Base-by-base conservation (phyloP, 805 yeast species). In the Starmerella gropengiesseri region DNA sequence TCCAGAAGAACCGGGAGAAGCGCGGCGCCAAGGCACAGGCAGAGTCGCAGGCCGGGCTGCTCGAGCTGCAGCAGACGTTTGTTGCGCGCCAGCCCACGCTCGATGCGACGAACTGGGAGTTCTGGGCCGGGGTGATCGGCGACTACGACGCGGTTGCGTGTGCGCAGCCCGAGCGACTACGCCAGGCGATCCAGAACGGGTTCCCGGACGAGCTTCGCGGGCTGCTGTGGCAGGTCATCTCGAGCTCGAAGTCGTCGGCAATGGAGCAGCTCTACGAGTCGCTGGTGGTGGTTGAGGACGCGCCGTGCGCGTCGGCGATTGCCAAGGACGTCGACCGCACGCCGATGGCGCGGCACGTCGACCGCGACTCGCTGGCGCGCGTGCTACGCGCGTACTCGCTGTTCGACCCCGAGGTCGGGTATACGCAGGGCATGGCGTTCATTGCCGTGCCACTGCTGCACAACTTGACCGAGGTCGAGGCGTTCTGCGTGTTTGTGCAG, bases 341-440 rank as follows among this genome's bases (percentile, higher is more conserved):
- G 0, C 76, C 87, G 43, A 85, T 84, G 61, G 79, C 82, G 47
- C 74, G 83, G 45, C 69, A 68, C 21, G 74, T 76, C 39, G 50
- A 54, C 19, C 46, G 53, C 11, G 77, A 78, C 54, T 77, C 83
- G 38, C 64, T 91, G 27, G 81, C 68, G 56, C 75, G 77, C 44
- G 78, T 91, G 22, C 72, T 91, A 48, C 82, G 81, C 56, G 87
- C 86, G 0, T 91, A 89, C 63, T 76, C 91, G 18, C 63, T 84
- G 37, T 80, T 74, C 59, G 97, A 91, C 60, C 77, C 81, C 1
- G 96, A 87, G 40, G 95, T 91, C 39, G 98, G 98, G 0, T 91
- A 91, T 57, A 91, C 96, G 2, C 98, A 91, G 62, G 97, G 98
- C 7, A 86, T 91, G 95, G 94, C 94, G 1, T 91, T 91, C 56